Evolutionary conservation across 2,329 filamentous ascomycete species (phyloP), one percentile per base, ranked within the genome.

Genomic region (Penicillium sp.): DNA sequence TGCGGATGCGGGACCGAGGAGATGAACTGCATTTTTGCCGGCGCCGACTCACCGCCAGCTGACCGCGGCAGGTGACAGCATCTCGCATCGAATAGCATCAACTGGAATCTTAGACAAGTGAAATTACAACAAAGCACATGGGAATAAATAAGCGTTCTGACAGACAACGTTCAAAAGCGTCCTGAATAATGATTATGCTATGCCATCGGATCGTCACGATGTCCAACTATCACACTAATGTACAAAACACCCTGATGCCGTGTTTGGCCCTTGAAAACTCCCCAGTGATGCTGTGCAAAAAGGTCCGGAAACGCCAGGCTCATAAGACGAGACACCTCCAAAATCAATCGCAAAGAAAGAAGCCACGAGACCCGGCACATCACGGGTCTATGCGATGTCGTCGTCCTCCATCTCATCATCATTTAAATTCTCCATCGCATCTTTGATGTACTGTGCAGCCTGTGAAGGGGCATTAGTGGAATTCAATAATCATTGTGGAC

Each of bases 381-480:
- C 44, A 46, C 31, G 44, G 40, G 40, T 39, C 48, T 51, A 70
- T 41, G 67, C 65, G 54, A 71, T 71, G 42, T 71, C 68, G 29
- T 73, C 71, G 44, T 69, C 69, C 35, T 85, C 79, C 39, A 80
- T 76, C 41, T 85, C 80, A 11, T 73, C 73, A 14, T 77, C 75
- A 43, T 94, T 87, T 41, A 96, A 76, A 53, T 82, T 83, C 69
- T 96, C 90, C 69, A 98, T 95, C 12, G 87, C 88, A 61, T 95
- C 88, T 67, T 96, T 98, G 66, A 98, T 95, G 63, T 88, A 84
- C 47, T 85, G 83, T 49, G 86, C 88, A 54, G 90, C 87, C 89
- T 95, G 50, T 26, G 38, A 15, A 41, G 6, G n/a, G 12, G 25
- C 6, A 11, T 27, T 27, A 27, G 25, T 6, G 5, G 4, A 5